Base-by-base conservation (phyloP, 1,139 yeast species). In the Sugiyamaella sp. region DNA sequence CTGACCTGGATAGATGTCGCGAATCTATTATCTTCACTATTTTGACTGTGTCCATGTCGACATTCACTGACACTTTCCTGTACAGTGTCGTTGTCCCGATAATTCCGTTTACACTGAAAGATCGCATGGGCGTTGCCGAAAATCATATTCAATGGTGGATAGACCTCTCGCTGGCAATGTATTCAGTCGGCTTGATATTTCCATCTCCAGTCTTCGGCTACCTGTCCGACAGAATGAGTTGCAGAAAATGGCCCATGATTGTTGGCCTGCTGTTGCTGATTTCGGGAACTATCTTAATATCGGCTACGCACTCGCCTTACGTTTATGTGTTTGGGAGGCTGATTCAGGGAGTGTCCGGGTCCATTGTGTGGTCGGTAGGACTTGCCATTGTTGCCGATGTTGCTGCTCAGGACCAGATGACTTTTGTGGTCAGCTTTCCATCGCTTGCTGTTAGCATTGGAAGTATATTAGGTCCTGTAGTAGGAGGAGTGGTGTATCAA, bases 311-410 rank as follows among this genome's bases (percentile, higher is more conserved):
- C 17, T 56, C 63, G 1, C 52, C 65, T 32, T 63, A 63, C 45
- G 52, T 68, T 33, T 70, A 67, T 52, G 60, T 66, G 47, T 60
- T 67, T 38, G 74, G 73, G 25, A 62, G 75, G 24, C 54, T 69
- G 14, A 42, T 71, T 17, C 73, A 71, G 51, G 74, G 75, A 1
- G 35, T 68, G 1, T 64, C 73, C 20, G 71, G 68, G 12, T 68
- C 70, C 8, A 60, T 69, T 2, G 72, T 71, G 8, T 71, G 75
- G 75, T 64, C 70, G 0, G 73, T 69, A 9, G 74, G 75, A 2
- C 55, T 71, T 46, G 73, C 75, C 2, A 64, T 71, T 20, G 52
- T 71, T n/a, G 65, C 70, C 5, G 75, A 71, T 53, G 60, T 64
- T 1, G 67, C 65, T 2, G 57, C 63, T 2, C 60, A 64, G 1